Evolutionary conservation across 306 rosid species (phyloP).

Genomic region (Lithocarpus polystachyus): DNA sequence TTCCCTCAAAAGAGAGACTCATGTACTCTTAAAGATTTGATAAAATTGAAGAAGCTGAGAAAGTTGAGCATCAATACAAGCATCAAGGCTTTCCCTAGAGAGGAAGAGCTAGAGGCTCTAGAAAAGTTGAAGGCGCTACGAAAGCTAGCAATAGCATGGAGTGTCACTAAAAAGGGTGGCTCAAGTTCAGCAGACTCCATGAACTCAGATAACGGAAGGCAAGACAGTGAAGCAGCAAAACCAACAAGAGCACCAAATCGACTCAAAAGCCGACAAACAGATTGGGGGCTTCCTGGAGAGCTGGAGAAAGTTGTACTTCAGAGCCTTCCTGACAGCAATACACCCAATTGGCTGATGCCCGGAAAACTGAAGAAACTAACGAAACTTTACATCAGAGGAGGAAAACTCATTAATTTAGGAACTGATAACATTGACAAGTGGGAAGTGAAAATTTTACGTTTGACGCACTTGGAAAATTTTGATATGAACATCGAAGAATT

Average conservation of each 20-base stretch:
- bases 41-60: not conserved
- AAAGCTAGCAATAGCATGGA: too few species aligned
- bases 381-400: conserved; percentile 24
- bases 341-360: not conserved
- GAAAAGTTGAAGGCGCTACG: not conserved
- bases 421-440: too few species aligned
- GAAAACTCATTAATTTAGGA: not conserved
- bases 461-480: not conserved
- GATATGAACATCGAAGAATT: not conserved
- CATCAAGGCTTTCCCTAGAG: too few species aligned
- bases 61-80: conserved; percentile 18
- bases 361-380: not conserved
- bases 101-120: not conserved
- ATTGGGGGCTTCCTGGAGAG: not conserved
- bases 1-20: too few species aligned
- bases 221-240: not conserved
- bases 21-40: not conserved
- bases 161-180: rapidly evolving
- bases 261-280: not conserved
- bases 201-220: not conserved
- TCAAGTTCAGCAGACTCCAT: not conserved
- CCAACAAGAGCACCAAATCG: not conserved
- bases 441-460: not conserved
- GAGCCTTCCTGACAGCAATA: not conserved
- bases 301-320: conserved; percentile 16